These are phyloP conservation scores for Huntiella moniliformis DNA, from an alignment of 2,329 filamentous ascomycete species.

Conservation along the genomic window DNA sequence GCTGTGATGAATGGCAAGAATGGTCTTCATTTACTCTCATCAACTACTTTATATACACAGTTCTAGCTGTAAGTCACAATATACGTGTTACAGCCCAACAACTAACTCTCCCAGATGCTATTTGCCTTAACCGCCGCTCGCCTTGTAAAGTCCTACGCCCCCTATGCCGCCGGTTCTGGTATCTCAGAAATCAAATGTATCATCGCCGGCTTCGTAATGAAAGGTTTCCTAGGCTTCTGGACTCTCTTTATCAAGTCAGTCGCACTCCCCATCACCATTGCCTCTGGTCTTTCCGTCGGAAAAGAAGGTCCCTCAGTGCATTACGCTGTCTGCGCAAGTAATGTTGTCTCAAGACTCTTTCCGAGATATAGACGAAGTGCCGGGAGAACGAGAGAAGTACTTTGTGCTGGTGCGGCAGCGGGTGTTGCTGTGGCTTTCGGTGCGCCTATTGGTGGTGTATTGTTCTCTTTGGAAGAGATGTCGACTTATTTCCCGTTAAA, in stretches of 20 bases:
- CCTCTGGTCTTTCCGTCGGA: constrained; percentile 80
- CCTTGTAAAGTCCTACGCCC: constrained; percentile 78
- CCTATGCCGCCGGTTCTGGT: constrained; percentile 87
- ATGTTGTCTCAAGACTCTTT: constrained; percentile 86
- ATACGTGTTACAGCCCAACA: constrained; percentile 2
- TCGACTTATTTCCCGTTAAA: constrained; percentile 91
- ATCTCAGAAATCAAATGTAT: constrained; percentile 99
- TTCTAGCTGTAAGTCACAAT: constrained; percentile 47
- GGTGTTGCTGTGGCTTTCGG: constrained; percentile 95
- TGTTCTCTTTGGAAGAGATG: constrained; percentile 97
- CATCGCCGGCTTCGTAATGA: constrained; percentile 97
- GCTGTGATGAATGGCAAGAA: constrained; percentile 71
- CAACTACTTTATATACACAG: constrained; percentile 78
- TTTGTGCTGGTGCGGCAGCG: constrained; percentile 85
- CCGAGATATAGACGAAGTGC: constrained; percentile 82
- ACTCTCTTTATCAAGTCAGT: constrained; percentile 90
- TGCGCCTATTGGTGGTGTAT: constrained; percentile 85
- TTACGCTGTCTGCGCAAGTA: constrained; percentile 92
- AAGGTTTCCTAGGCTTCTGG: constrained; percentile 83
- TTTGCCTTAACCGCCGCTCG: constrained; percentile 70
- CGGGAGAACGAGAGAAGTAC: constrained; percentile 82
- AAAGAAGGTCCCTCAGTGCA: constrained; percentile 98
- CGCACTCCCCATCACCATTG: constrained; percentile 76
- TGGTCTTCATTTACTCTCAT: constrained; percentile 65
- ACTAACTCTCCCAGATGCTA: constrained; percentile 31